Evolutionary conservation across 1,284 basidiomycete genomes (phyloP), one percentile per base, ranked within the genome.

Genomic region (Cryptococcus hybrid): DNA sequence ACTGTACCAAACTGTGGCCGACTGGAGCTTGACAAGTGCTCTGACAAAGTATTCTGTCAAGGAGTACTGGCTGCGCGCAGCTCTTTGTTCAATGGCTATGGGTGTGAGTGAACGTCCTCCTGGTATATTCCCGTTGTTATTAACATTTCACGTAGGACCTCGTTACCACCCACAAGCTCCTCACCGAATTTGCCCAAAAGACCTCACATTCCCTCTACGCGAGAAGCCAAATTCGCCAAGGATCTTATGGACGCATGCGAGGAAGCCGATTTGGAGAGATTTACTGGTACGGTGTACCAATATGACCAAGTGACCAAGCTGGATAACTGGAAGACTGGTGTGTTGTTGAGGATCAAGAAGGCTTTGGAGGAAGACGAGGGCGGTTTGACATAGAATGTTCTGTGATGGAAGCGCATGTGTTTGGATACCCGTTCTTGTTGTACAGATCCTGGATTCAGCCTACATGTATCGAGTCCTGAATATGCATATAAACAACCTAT

Each of bases 41-140:
- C 80, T 99, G 67, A 99, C 96, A n/a, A 92, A 92, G 78, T 99
- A 97, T 81, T 93, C 90, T 63, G 95, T 98, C 67, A 99, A 98
- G 80, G 95, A 99, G 71, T 97, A 96, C 76, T 98, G 92, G 88
- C 82, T 99, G 47, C 85, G 88, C 66, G 85, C 93, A 2, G 86
- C 86, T 38, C 80, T 99, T 34, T 99, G 95, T 74, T 90, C 90
- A 43, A 82, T 98, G 55, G 95, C 93, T 15, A 88, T 90, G 83
- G 84, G 84, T 60, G 93, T 94, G 78, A 68, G 86, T 80, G 9
- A 18, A 18, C 18, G 18, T 18, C 18, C 2, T 18, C 49, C 6
- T 18, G 3, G 24, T 44, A 8, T 30, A 18, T 18, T 24, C 15
- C 5, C 45, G 8, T 44, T 50, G 37, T 7, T 11, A 40, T 50